These are phyloP conservation scores for Colletotrichum liaoningense DNA, from an alignment of 2,329 filamentous ascomycete species.

Conservation along the genomic window DNA sequence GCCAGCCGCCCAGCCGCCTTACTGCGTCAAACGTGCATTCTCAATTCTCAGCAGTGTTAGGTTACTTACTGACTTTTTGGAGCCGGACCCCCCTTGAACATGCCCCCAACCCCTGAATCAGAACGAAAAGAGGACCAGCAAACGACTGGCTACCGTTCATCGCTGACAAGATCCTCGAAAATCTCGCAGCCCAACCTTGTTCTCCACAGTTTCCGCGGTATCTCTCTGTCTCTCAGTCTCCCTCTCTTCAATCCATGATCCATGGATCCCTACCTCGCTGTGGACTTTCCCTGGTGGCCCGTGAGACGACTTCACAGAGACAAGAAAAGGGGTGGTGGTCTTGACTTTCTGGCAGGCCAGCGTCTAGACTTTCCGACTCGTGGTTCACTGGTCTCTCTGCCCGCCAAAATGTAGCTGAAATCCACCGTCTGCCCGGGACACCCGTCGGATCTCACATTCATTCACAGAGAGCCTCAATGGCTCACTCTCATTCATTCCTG, in stretches of 20 bases:
- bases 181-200: conserved; percentile 6
- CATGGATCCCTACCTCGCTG: not conserved
- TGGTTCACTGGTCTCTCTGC: not conserved
- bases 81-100: not conserved
- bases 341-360: no score
- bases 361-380: not conserved
- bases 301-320: not conserved
- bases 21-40: not conserved
- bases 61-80: not conserved
- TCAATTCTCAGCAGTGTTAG: not conserved
- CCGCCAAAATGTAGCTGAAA: no score
- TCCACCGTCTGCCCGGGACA: not conserved
- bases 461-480: not conserved
- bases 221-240: not conserved
- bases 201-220: not conserved
- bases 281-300: not conserved
- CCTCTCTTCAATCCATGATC: not conserved
- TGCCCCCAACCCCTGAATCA: conserved; percentile 17
- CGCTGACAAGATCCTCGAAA: conserved; percentile 5
- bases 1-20: conserved; percentile 29
- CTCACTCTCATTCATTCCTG: not conserved
- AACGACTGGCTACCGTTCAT: conserved; percentile 24
- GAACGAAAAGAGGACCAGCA: conserved; percentile 5
- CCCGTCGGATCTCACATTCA: not conserved
- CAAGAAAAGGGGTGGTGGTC: not conserved